Base-by-base conservation (phyloP, 352 stramenopile genomes). In the Phytophthora constricta region DNA sequence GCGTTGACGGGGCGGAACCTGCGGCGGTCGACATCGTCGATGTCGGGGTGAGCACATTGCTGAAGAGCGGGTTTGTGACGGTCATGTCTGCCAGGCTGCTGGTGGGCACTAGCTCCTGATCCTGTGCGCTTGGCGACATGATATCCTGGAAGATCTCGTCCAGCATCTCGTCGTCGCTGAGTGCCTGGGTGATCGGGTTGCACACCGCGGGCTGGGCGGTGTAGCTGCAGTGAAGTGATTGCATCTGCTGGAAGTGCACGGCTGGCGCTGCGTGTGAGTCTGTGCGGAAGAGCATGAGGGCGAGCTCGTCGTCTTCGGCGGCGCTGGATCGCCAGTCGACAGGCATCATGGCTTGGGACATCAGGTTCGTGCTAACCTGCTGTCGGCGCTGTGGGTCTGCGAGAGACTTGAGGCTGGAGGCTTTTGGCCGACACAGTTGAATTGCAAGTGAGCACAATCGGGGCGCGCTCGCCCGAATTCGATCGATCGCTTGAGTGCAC, bases 101-200 rank as follows among this genome's bases (percentile, higher is more conserved):
- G 20, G 61, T 17, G 22, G 37, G 17, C 14, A 33, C 42, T 0
- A 65, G 42, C 11, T 55, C 64, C 26, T 66, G 62, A 34, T 72
- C 62, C 23, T 74, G 65, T 5, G 66, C 62, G 20, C 45, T 27
- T 25, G 68, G 56, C 13, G 65, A 61, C 61, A 73, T 66, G 48
- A 77, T 77, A 37, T 77, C 70, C 53, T 79, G 74, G 57, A 82
- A 82, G 48, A 82, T 79, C 48, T 82, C 70, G 45, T 82, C 66
- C 41, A 82, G 62, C 37, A 82, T 75, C 11, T 82, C 66, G 26
- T 82, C 74, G 59, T 82, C 74, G 33, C 70, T 82, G 4, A 81
- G 70, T 3, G 56, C 57, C 59, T 72, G 59, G 33, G 41, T 70
- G n/a, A 68, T 49, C 4, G 42, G 37, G 27, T 19, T 59, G 31